phyloP scores from a whole-genome alignment of 2,329 filamentous ascomycete genomes.

The Acephala macrosclerotiorum region DNA sequence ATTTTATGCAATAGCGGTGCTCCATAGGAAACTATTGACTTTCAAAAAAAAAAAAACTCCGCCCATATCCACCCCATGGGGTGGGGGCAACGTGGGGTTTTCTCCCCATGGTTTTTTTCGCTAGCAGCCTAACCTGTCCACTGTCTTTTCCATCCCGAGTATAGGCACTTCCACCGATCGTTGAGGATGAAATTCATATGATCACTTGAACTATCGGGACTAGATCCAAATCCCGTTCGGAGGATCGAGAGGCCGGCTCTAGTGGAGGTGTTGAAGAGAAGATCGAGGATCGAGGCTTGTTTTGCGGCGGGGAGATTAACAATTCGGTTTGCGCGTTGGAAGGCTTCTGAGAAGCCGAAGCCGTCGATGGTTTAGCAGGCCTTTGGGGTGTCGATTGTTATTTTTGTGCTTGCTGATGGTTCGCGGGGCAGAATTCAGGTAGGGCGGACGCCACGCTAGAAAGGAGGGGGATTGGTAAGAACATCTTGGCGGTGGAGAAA shows the following conservation, averaged over 20 bases:
- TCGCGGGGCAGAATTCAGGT: background rate
- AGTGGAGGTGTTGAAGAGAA: conserved; percentile 52
- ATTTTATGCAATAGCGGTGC: too few relatives aligned
- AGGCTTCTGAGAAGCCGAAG: conserved; percentile 58
- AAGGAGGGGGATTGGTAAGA: background rate
- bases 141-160: conserved; percentile 54
- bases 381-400: conserved; percentile 36
- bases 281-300: conserved; percentile 51
- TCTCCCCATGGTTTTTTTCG: too few relatives aligned
- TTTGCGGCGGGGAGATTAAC: conserved; percentile 44
- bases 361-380: conserved; percentile 51
- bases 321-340: conserved; percentile 52
- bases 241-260: conserved; percentile 59
- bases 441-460: background rate
- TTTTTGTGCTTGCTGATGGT: background rate
- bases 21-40: too few relatives aligned
- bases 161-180: conserved; percentile 45
- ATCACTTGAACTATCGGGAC: conserved; percentile 41
- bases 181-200: conserved; percentile 51
- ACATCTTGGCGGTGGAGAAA: background rate
- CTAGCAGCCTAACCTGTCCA: conserved; percentile 60
- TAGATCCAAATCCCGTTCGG: conserved; percentile 55
- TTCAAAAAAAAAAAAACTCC: too few relatives aligned
- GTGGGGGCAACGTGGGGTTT: too few relatives aligned
- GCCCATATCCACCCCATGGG: too few relatives aligned